Conservation (phyloP, 2,329 filamentous ascomycete genomes). For the Nemania bipapillata region DNA sequence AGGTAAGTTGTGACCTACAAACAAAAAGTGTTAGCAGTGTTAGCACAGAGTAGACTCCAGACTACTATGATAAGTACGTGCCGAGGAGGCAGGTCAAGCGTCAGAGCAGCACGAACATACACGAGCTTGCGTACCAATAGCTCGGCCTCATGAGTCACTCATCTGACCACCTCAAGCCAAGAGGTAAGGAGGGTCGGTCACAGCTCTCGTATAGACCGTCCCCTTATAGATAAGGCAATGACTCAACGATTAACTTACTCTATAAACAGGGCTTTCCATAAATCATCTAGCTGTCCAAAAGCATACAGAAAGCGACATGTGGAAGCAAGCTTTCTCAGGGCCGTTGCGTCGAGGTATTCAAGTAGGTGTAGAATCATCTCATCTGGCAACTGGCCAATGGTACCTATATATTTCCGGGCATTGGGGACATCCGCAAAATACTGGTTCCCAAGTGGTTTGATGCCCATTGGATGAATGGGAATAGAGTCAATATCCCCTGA, state of each 20-base stretch:
- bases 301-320: constrained; percentile 89
- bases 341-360: constrained; percentile 74
- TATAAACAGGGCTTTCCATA: constrained; percentile 88
- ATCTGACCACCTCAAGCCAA: constrained; percentile 3
- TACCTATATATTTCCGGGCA: constrained; percentile 73
- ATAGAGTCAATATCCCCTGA: constrained; percentile 60
- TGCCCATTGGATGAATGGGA: constrained; percentile 80
- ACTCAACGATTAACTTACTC: constrained; percentile 69
- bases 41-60: constrained; percentile 11
- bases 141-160: constrained; percentile 17
- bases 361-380: constrained; percentile 80
- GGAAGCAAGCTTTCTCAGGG: constrained; percentile 73
- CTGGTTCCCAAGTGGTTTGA: constrained; percentile 89
- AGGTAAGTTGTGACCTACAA: constrained; percentile 49
- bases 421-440: constrained; percentile 73
- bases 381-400: constrained; percentile 77
- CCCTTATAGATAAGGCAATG: constrained; percentile 20
- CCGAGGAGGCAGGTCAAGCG: not conserved
- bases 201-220: not conserved
- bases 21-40: constrained; percentile 26
- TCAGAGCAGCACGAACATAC: not conserved
- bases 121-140: not conserved
- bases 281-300: constrained; percentile 82
- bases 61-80: not conserved
- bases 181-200: not conserved